Evolutionary conservation across 495 filamentous ascomycete species (phyloP).

Genomic region (Pyronema omphalodes): DNA sequence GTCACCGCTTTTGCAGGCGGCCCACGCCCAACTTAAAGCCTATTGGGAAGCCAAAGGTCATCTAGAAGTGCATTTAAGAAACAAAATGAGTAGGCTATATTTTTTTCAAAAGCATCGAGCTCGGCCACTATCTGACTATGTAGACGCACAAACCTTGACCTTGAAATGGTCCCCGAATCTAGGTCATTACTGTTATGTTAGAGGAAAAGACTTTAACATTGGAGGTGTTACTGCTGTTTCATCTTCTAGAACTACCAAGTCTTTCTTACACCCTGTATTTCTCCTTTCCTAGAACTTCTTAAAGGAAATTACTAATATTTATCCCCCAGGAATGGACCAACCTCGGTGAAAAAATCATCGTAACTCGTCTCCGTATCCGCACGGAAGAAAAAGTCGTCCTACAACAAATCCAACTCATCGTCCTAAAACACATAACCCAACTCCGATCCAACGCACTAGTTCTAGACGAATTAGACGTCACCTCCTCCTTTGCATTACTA

Average conservation of each 20-base stretch:
- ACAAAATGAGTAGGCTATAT: constrained; percentile 1
- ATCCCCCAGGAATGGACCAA: constrained; percentile 45
- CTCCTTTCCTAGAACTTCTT: background rate
- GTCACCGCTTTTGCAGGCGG: background rate
- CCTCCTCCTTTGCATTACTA: constrained; percentile 60
- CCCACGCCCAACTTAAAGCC: background rate
- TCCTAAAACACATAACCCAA: constrained; percentile 58
- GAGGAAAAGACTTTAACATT: constrained; percentile 30
- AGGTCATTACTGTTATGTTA: constrained; percentile 81
- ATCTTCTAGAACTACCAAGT: constrained; percentile 64
- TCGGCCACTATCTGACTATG: background rate
- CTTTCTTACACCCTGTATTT: constrained; percentile 50
- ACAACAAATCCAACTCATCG: constrained; percentile 45
- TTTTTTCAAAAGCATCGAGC: background rate
- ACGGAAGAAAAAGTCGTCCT: constrained; percentile 65
- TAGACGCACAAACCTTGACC: constrained; percentile 16
- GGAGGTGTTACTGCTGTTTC: constrained; percentile 30
- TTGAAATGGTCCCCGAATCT: constrained; percentile 68
- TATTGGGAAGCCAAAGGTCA: background rate
- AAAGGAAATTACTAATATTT: background rate
- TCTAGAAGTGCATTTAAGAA: constrained; percentile 1
- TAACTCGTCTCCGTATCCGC: constrained; percentile 52
- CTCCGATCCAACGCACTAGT: constrained; percentile 75
- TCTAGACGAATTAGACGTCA: constrained; percentile 80
- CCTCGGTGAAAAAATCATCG: constrained; percentile 57